phyloP scores from a whole-genome alignment of 2,329 filamentous ascomycete genomes.

The Pseudogymnoascus sp. region DNA sequence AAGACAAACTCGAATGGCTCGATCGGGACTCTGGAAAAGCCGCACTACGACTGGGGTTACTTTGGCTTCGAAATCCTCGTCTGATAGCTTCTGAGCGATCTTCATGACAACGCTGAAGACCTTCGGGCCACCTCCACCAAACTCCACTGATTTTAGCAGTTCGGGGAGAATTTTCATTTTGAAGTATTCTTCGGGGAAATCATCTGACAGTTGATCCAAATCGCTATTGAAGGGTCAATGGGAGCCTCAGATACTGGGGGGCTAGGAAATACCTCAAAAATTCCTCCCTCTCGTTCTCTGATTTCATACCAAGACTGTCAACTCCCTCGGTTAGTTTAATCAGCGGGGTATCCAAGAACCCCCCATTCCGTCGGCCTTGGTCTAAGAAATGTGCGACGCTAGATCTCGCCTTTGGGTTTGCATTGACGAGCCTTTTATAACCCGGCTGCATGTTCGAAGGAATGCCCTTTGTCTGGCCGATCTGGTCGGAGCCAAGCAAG shows the following conservation, averaged over 20 bases:
- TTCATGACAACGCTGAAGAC: slow-evolving; percentile 84
- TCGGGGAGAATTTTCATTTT: slow-evolving; percentile 95
- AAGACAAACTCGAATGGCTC: slow-evolving; percentile 83
- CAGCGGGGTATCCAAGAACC: slow-evolving; percentile 87
- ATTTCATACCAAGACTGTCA: slow-evolving; percentile 85
- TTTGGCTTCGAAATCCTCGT: slow-evolving; percentile 79
- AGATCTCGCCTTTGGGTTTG: slow-evolving; percentile 80
- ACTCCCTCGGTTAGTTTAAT: slow-evolving; percentile 91
- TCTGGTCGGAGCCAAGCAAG: slow-evolving; percentile 68
- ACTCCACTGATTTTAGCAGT: slow-evolving; percentile 96
- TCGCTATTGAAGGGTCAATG: slow-evolving; percentile 39
- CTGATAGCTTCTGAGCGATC: slow-evolving; percentile 76
- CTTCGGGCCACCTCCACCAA: slow-evolving; percentile 88
- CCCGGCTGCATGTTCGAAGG: slow-evolving; percentile 82
- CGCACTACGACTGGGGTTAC: slow-evolving; percentile 82
- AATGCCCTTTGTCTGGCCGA: slow-evolving; percentile 76
- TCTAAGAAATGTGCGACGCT: slow-evolving; percentile 82
- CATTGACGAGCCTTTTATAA: slow-evolving; percentile 82
- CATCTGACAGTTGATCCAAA: slow-evolving; percentile 77
- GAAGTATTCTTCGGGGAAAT: slow-evolving; percentile 97
- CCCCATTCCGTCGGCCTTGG: slow-evolving; percentile 70
- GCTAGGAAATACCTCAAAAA: slow-evolving; percentile 57
- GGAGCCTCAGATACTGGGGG: slow-evolving; percentile 19
- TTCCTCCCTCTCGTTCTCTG: slow-evolving; percentile 70
- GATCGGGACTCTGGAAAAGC: slow-evolving; percentile 82